These are phyloP conservation scores for Lachnellula occidentalis DNA, from an alignment of 2,329 filamentous ascomycete genomes.

Conservation along the genomic window DNA sequence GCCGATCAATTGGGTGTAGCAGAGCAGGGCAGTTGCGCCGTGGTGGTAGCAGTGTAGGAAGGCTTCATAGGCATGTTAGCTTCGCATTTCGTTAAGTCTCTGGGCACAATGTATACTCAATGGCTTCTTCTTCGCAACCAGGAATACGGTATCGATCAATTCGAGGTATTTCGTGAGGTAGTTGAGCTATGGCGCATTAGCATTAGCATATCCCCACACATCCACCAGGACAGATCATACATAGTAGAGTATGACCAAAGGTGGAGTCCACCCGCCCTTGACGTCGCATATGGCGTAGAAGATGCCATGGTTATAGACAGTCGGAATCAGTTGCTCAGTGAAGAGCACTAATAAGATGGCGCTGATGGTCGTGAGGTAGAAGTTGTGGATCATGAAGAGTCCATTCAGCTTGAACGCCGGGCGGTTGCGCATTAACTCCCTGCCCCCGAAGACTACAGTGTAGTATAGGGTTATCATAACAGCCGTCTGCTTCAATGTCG, in stretches of 20 bases:
- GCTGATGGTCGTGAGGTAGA: conserved; percentile 84
- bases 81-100: neutral
- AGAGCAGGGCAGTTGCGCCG: conserved; percentile 90
- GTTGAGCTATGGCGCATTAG: conserved; percentile 61
- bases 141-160: conserved; percentile 89
- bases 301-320: conserved; percentile 70
- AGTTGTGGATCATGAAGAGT: conserved; percentile 94
- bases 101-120: conserved; percentile 53
- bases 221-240: conserved; percentile 47
- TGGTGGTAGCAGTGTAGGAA: conserved; percentile 99
- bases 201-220: neutral
- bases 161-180: conserved; percentile 98
- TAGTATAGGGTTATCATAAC: conserved; percentile 87
- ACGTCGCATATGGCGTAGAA: conserved; percentile 83
- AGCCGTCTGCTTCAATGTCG: conserved; percentile 76
- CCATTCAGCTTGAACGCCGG: conserved; percentile 80
- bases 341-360: conserved; percentile 76
- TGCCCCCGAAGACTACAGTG: conserved; percentile 84
- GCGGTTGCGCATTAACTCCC: conserved; percentile 85
- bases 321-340: conserved; percentile 84
- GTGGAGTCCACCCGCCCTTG: conserved; percentile 88
- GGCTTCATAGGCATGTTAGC: conserved; percentile 44
- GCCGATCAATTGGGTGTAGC: conserved; percentile 95
- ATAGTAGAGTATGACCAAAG: conserved; percentile 92
- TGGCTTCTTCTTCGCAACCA: conserved; percentile 99